Evolutionary conservation across 169 alveolate species (phyloP).

Genomic region (Plasmodium gaboni): DNA sequence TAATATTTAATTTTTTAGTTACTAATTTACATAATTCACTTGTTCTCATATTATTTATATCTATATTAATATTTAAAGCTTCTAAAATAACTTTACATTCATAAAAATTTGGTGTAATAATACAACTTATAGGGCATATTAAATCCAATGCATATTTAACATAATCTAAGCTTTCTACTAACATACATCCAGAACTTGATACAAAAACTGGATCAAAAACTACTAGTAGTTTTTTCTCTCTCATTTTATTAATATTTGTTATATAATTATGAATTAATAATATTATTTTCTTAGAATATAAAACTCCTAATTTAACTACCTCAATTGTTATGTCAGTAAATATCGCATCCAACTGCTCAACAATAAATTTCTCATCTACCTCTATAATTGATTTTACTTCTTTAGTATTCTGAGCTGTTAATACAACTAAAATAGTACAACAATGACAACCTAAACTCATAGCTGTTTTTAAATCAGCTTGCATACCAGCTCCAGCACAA

Average conservation of each 20-base stretch:
- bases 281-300: conserved; percentile 41
- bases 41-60: conserved; percentile 5
- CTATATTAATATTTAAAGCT: conserved; percentile 18
- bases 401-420: conserved; percentile 52
- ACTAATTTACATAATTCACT: conserved; percentile 20
- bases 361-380: conserved; percentile 34
- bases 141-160: conserved; percentile 33
- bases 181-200: conserved; percentile 40
- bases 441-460: conserved; percentile 62
- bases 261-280: conserved; percentile 31
- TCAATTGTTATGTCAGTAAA: conserved; percentile 35
- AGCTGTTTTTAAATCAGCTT: conserved; percentile 67
- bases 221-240: conserved; percentile 40
- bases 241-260: conserved; percentile 34
- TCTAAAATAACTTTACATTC: conserved; percentile 43
- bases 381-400: conserved; percentile 55
- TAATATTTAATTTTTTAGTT: conserved; percentile 17
- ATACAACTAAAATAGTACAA: conserved; percentile 39
- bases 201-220: conserved; percentile 66
- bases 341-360: conserved; percentile 43
- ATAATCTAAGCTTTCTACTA: conserved; percentile 42
- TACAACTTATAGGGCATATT: conserved; percentile 44
- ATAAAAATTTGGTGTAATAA: conserved; percentile 48
- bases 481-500: conserved; percentile 60
- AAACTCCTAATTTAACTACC: conserved; percentile 58